phyloP scores from a whole-genome alignment of 2,329 filamentous ascomycete species.

The Leptographium procerum region DNA sequence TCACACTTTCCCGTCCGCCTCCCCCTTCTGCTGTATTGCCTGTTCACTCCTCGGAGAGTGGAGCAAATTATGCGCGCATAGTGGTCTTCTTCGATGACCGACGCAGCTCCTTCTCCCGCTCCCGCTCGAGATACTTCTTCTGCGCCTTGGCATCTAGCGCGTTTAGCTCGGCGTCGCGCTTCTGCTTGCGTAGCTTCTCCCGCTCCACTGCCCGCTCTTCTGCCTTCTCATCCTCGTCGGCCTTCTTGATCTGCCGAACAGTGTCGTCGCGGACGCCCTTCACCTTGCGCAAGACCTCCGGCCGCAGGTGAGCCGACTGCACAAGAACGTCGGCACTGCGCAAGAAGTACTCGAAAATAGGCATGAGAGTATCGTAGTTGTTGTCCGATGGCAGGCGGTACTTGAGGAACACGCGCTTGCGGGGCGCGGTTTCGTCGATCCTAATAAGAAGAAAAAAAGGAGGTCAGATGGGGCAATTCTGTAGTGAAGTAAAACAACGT shows the following conservation, averaged over 20 bases:
- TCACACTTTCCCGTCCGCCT: neutral
- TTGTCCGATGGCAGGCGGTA: constrained; percentile 55
- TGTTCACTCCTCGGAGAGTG: too few relatives aligned
- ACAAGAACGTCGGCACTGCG: constrained; percentile 77
- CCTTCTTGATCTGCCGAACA: constrained; percentile 66
- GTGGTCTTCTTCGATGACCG: constrained; percentile 44
- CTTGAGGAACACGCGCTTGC: constrained; percentile 78
- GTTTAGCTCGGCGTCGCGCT: constrained; percentile 74
- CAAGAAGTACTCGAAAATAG: constrained; percentile 72
- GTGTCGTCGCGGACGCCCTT: constrained; percentile 69
- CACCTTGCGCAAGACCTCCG: constrained; percentile 81
- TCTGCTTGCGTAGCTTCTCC: constrained; percentile 72
- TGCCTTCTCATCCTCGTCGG: constrained; percentile 67
- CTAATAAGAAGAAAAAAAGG: constrained; percentile 39
- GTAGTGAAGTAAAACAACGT: neutral
- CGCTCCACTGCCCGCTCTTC: constrained; percentile 64
- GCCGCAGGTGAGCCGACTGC: constrained; percentile 68
- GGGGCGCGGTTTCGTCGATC: constrained; percentile 70
- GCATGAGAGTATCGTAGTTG: constrained; percentile 54
- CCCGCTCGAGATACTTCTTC: constrained; percentile 74
- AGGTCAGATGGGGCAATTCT: neutral
- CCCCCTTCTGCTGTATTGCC: neutral
- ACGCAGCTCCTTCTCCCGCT: constrained; percentile 61
- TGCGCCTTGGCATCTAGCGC: constrained; percentile 70
- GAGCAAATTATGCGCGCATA: constrained; percentile 33